Percentiles rank a stretch among this genome's conserved stretches.
phyloP scores from a whole-genome alignment of 306 rosid species.

The Fragaria vesca region DNA sequence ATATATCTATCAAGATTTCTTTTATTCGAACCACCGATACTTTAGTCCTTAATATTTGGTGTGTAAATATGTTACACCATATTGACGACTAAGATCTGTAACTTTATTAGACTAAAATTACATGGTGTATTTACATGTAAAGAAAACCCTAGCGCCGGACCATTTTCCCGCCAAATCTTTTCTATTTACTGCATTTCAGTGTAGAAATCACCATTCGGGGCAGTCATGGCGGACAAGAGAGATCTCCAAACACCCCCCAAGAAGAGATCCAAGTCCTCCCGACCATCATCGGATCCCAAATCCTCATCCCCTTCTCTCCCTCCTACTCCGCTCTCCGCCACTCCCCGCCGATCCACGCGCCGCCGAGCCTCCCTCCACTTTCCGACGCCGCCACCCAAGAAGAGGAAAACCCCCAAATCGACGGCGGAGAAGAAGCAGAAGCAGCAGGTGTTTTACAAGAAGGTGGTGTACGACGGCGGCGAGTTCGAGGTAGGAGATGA shows the following conservation, averaged over 20 bases:
- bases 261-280: conserved; percentile 26
- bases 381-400: conserved; percentile 11
- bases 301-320: conserved; percentile 39
- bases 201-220: too few species aligned
- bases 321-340: conserved; percentile 42
- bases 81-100: too few species aligned
- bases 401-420: neutral
- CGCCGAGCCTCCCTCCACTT: conserved; percentile 31
- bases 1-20: too few species aligned
- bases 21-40: too few species aligned
- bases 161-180: too few species aligned
- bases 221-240: conserved; percentile 60
- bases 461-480: conserved; percentile 79
- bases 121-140: too few species aligned
- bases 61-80: too few species aligned
- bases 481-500: conserved; percentile 72
- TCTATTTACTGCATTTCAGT: too few species aligned
- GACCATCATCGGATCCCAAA: conserved; percentile 19
- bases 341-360: conserved; percentile 63
- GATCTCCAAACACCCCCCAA: conserved; percentile 41
- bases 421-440: conserved; percentile 40
- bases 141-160: too few species aligned
- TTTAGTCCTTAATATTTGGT: too few species aligned
- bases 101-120: too few species aligned
- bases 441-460: conserved; percentile 51